These are phyloP conservation scores for Triticum aestivum DNA, from an alignment of 176 grass and related monocot genomes.

Conservation along the genomic window IWGSC_CS_RefSeq_v2.1 NC_057794.1:518261441-518261940, in stretches of 20 bases:
- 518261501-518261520: background rate
- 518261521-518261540: background rate
- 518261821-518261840: background rate
- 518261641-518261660: background rate
- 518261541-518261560: background rate
- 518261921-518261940: conserved; percentile 73
- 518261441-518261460: background rate
- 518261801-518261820: background rate
- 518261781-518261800: background rate
- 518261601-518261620: background rate
- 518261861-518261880: background rate
- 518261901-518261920: conserved; percentile 11
- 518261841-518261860: background rate
- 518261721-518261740: background rate
- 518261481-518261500: background rate
- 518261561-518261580: background rate
- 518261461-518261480: background rate
- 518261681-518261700: background rate
- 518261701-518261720: conserved; percentile 5
- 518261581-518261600: background rate
- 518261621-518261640: background rate
- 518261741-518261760: background rate
- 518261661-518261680: background rate
- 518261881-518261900: background rate
- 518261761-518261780: background rate